These are phyloP conservation scores for Malassezia nana DNA, from an alignment of 1,284 basidiomycete genomes.

Conservation along the genomic window DNA sequence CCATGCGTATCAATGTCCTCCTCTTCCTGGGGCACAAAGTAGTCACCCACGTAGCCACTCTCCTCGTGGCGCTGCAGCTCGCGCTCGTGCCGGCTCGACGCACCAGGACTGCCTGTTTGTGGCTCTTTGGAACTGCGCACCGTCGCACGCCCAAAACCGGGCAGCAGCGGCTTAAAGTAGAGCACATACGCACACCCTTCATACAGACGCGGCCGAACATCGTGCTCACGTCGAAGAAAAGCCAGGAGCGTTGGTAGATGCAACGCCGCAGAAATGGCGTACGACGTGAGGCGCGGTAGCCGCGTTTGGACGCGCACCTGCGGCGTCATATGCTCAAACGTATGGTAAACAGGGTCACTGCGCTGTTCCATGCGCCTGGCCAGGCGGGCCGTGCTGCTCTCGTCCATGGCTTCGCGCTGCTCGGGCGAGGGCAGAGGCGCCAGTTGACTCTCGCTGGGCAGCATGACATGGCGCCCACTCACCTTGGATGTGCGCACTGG, in stretches of 20 bases:
- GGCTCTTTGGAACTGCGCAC: constrained; percentile 64
- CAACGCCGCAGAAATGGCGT: constrained; percentile 66
- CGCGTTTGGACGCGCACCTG: constrained; percentile 29
- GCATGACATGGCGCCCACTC: constrained; percentile 76
- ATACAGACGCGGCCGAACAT: constrained; percentile 74
- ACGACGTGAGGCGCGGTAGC: constrained; percentile 53
- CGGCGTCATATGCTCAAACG: constrained; percentile 44
- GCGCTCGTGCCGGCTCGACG: constrained; percentile 56
- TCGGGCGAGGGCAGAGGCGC: constrained; percentile 57
- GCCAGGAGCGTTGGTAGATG: constrained; percentile 42
- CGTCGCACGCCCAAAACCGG: constrained; percentile 77
- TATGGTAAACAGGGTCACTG: constrained; percentile 40
- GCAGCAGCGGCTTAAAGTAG: constrained; percentile 80
- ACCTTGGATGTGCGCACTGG: constrained; percentile 76
- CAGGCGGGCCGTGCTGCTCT: constrained; percentile 18
- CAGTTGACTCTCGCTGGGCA: constrained; percentile 82
- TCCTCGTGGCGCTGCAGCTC: constrained; percentile 78
- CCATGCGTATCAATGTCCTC: constrained; percentile 42
- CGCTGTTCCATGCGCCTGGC: constrained; percentile 13
- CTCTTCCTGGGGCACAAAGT: constrained; percentile 39
- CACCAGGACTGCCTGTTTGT: constrained; percentile 55
- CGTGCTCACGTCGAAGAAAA: constrained; percentile 85
- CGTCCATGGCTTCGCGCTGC: constrained; percentile 33
- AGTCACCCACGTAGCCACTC: constrained; percentile 66
- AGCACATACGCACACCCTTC: constrained; percentile 88